Evolutionary conservation across 495 filamentous ascomycete genomes (phyloP), one percentile per base, ranked within the genome.

Genomic region (Podospora tetraspora): DNA sequence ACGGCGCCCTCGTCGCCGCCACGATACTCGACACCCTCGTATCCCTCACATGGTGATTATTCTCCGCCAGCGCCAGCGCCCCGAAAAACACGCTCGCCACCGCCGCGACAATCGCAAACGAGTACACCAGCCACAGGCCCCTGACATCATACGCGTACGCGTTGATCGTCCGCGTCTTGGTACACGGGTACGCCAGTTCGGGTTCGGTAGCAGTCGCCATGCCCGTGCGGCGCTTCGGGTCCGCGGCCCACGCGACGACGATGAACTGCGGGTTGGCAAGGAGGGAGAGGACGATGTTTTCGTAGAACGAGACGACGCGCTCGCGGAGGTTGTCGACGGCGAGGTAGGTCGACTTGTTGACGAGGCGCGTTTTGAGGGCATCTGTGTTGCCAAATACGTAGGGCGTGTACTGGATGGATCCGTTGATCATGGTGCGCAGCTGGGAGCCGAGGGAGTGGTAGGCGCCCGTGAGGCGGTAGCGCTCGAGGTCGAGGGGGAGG

Each of bases 121-220:
- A n/a, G 67, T 77, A 77, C 13, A 71, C 73, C 30, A 75, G 67
- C 75, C 75, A 77, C 43, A 77, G 63, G 43, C 74, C 73, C 9
- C 73, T 64, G 0, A 59, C 68, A 37, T 71, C 69, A 62, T 70
- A 77, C 1, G 61, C 58, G 64, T 75, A 77, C 3, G 71, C 72
- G 58, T 73, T 75, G 64, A 58, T 62, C 12, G 70, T 62, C 22
- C 75, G 68, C 12, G 70, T 69, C 52, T 64, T 70, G 32, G 25
- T 63, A 66, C 75, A 77, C 11, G 71, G 68, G 72, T 76, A 75
- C 12, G n/a, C n/a, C 21, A 71, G 66, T 3, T 12, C 21, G 11
- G 61, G 60, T 30, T 68, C 67, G 30, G 52, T 63, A 3, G 52
- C 25, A 13, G 24, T 64, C 23, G 37, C 61, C 34, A 66, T 29